Evolutionary conservation across 768 basidiomycete genomes (phyloP), one percentile per base, ranked within the genome.

Genomic region (Panellus pusillus): DNA sequence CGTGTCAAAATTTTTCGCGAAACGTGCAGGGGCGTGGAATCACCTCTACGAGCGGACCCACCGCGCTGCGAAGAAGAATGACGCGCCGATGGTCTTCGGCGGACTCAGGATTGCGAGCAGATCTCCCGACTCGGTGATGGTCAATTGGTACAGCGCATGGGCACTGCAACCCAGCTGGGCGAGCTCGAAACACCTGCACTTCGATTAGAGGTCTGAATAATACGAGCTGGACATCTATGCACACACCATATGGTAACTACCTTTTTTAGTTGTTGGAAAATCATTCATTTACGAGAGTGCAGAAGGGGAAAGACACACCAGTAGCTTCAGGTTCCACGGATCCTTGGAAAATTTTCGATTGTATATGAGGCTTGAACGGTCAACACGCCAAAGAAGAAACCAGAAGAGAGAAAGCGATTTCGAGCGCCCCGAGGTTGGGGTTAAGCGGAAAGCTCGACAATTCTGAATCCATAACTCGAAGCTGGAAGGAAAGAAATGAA

Each of bases 301-400:
- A 24, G 24, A 24, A 32, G 20, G 8, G 11, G 47, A 11, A 28
- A 6, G 4, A 54, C 55, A 38, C 48, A 54, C 59, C 14, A 61
- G 55, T 32, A 42, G 27, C 39, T 54, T 61, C 31, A 61, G 48
- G 9, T 38, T 11, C 55, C 51, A 50, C 18, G 42, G 51, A 19
- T 61, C 59, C 42, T 37, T 54, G 0, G 48, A 44, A 19, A 61
- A 61, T 50, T 61, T 61, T 19, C 59, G 55, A 45, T 61, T 57
- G 19, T 57, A 61, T 20, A 61, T 61, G 28, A 61, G 43, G 38
- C 55, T 18, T 61, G 59, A 2, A 61, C 59, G 3, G 59, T 57
- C 43, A 61, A 50, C 4, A 40, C 44, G 15, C 59, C 59, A 40
- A 61, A 61, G 27, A 57, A 38, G 18, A 61, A 61, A 9, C 55